Conservation (phyloP, 1,284 basidiomycete species). For the Tremellales sp. region DNA sequence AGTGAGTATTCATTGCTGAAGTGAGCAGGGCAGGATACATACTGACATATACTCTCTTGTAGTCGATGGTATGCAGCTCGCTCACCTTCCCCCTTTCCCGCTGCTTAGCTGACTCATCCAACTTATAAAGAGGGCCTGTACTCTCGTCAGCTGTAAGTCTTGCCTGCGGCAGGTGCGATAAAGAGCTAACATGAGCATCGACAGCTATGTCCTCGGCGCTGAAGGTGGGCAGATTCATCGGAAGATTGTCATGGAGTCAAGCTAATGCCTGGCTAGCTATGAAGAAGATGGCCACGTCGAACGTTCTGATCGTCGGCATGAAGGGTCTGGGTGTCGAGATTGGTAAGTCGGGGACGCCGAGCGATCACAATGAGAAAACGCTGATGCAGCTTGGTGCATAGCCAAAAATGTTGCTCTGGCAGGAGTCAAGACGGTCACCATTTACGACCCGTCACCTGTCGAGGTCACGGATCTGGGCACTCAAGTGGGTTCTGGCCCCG, state of each 20-base stretch:
- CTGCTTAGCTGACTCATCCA: no score
- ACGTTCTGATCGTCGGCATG: conserved; percentile 90
- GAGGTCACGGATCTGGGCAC: conserved; percentile 85
- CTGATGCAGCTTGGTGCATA: conserved; percentile 41
- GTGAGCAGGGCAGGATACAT: background rate
- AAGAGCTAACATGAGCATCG: conserved; percentile 11
- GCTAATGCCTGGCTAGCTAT: conserved; percentile 63
- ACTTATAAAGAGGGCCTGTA: conserved; percentile 95
- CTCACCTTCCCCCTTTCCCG: conserved; percentile 3
- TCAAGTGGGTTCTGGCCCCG: conserved; percentile 58
- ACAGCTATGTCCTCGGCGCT: conserved; percentile 90
- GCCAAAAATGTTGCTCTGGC: conserved; percentile 96
- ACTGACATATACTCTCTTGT: conserved; percentile 3
- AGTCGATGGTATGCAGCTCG: conserved; percentile 39
- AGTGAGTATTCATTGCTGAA: conserved; percentile 29
- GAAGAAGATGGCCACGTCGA: conserved; percentile 98
- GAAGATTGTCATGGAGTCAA: conserved; percentile 52
- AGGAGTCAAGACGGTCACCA: conserved; percentile 95
- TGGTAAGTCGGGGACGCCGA: conserved; percentile 54
- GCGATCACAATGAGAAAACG: background rate
- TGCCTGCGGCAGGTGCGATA: conserved; percentile 14
- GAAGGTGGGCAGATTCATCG: conserved; percentile 69
- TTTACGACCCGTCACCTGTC: conserved; percentile 90
- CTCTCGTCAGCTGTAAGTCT: conserved; percentile 86
- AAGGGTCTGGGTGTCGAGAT: conserved; percentile 96